A percentile compares a stretch with the other conserved stretches of the same genome.
These are phyloP conservation scores for Scheffersomyces illinoinensis DNA, from an alignment of 1,139 yeast genomes.

Conservation along the genomic window DNA sequence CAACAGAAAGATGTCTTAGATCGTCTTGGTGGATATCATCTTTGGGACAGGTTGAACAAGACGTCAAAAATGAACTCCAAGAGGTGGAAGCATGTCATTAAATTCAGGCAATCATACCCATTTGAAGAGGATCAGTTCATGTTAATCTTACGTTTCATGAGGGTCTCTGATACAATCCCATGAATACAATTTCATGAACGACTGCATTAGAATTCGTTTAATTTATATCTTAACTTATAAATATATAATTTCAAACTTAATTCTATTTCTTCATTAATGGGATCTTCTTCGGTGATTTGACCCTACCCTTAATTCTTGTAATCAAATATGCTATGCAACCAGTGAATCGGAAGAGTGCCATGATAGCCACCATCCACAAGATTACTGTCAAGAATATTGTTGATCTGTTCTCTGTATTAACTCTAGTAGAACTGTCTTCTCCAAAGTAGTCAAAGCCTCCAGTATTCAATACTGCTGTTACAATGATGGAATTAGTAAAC, in stretches of 20 bases:
- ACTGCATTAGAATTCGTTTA: not conserved
- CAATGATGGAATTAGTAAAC: not conserved
- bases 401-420: constrained; percentile 21
- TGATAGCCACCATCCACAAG: constrained; percentile 74
- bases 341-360: constrained; percentile 67
- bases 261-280: not conserved
- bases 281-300: not conserved
- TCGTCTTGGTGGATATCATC: constrained; percentile 43
- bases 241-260: not conserved
- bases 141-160: constrained; percentile 40
- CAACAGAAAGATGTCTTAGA: constrained; percentile 21
- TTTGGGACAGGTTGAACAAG: constrained; percentile 45
- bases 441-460: not conserved
- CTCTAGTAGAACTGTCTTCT: not conserved
- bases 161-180: constrained; percentile 18
- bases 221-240: not conserved
- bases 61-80: constrained; percentile 40
- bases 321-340: constrained; percentile 63
- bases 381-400: constrained; percentile 63
- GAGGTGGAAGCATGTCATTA: constrained; percentile 48
- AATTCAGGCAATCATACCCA: constrained; percentile 39
- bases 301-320: constrained; percentile 17
- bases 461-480: not conserved
- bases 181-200: constrained; percentile 8
- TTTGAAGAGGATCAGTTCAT: constrained; percentile 47